These are phyloP conservation scores for Acanthamoeba comandoni DNA, from an alignment of 208 protist species.

Conservation along the genomic window DNA sequence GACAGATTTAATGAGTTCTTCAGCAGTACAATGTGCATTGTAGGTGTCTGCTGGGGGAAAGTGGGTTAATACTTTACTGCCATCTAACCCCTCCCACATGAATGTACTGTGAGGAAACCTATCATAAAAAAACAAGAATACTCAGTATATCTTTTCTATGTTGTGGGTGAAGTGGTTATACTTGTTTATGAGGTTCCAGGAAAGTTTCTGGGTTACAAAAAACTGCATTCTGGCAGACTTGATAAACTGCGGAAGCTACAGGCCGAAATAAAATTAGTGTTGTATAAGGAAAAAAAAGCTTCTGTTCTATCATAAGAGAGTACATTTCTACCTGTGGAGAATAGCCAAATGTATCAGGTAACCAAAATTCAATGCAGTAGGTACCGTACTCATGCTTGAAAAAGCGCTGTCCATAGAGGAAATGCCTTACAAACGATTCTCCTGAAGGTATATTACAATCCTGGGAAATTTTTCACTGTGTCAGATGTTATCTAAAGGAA, in stretches of 20 bases:
- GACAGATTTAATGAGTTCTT: slow-evolving; percentile 78
- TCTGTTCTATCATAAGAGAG: too few relatives aligned
- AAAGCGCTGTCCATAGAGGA: slow-evolving; percentile 86
- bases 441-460: slow-evolving; percentile 87
- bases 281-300: too few relatives aligned
- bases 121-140: slow-evolving; percentile 26
- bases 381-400: slow-evolving; percentile 86
- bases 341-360: slow-evolving; percentile 85
- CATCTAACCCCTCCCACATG: slow-evolving; percentile 83
- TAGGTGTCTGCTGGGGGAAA: slow-evolving; percentile 89
- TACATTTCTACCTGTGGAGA: too few relatives aligned
- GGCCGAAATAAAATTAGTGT: too few relatives aligned
- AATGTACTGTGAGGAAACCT: slow-evolving; percentile 87
- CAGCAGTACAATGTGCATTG: slow-evolving; percentile 74
- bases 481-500: too few relatives aligned
- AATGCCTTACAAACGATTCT: slow-evolving; percentile 86
- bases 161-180: not conserved
- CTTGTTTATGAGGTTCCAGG: too few relatives aligned
- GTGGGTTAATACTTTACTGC: slow-evolving; percentile 82
- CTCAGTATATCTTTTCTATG: not conserved
- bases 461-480: too few relatives aligned
- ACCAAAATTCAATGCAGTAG: slow-evolving; percentile 82
- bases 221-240: slow-evolving; percentile 74
- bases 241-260: slow-evolving; percentile 88
- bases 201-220: slow-evolving; percentile 86